Conservation (phyloP, 495 filamentous ascomycete genomes). For the Xylaria grammica region DNA sequence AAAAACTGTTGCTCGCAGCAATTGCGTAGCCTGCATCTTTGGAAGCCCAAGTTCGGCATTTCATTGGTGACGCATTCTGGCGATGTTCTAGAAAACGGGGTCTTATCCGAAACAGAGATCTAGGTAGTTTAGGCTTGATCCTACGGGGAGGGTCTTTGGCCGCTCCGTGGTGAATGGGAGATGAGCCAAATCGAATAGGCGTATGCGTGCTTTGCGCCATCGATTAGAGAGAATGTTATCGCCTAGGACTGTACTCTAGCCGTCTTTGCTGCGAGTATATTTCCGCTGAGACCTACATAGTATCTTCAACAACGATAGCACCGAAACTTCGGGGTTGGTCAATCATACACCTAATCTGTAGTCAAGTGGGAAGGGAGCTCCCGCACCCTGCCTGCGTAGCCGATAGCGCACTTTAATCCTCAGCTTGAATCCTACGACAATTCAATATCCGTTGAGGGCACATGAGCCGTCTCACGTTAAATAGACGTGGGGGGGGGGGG, state of each 20-base stretch:
- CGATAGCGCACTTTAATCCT: constrained; percentile 4
- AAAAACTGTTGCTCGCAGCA: not conserved
- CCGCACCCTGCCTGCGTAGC: constrained; percentile 22
- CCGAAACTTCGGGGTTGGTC: not conserved
- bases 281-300: too few species aligned
- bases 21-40: not conserved
- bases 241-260: too few species aligned
- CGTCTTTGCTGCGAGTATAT: too few species aligned
- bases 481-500: constrained; percentile 1
- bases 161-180: too few species aligned
- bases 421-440: constrained; percentile 20
- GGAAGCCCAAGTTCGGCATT: not conserved
- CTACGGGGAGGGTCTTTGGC: constrained; percentile 1
- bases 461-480: not conserved
- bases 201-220: not conserved
- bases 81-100: constrained; percentile 11
- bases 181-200: not conserved
- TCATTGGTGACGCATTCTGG: not conserved
- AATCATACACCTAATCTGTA: not conserved
- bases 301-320: not conserved
- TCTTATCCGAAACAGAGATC: not conserved
- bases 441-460: not conserved
- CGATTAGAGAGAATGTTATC: too few species aligned
- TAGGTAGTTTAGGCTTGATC: not conserved
- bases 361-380: constrained; percentile 21